phyloP scores from a whole-genome alignment of 2,329 filamentous ascomycete genomes.

The Aaosphaeria arxii region DNA sequence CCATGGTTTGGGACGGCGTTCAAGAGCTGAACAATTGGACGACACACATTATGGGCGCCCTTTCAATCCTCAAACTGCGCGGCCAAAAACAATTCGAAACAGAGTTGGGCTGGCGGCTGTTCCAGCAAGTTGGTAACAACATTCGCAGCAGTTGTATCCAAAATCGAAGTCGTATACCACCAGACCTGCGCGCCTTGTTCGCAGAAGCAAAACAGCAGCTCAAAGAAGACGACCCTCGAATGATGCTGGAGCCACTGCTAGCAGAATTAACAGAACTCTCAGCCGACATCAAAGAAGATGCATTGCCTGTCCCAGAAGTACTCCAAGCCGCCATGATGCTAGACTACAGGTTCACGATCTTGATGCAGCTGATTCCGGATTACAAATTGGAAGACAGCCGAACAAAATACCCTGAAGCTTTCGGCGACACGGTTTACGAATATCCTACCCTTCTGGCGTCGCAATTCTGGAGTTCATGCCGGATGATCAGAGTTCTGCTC shows the following conservation, averaged over 20 bases:
- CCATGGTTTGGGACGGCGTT: conserved; percentile 7
- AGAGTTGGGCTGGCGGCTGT: conserved; percentile 10
- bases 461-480: conserved; percentile 15
- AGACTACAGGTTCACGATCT: not conserved
- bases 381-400: conserved; percentile 2
- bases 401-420: conserved; percentile 1
- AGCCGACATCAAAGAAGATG: not conserved
- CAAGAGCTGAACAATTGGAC: conserved; percentile 11
- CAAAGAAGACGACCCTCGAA: not conserved
- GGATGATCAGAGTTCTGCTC: conserved; percentile 15
- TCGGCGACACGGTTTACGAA: conserved; percentile 2
- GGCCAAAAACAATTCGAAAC: conserved; percentile 9
- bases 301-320: not conserved
- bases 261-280: not conserved
- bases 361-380: conserved; percentile 2
- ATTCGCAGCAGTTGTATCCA: conserved; percentile 9
- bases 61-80: conserved; percentile 11
- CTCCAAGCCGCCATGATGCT: not conserved
- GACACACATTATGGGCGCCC: conserved; percentile 12
- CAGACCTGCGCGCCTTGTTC: conserved; percentile 6
- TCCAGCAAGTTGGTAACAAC: conserved; percentile 12
- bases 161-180: conserved; percentile 3
- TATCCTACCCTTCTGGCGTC: conserved; percentile 8
- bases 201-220: not conserved
- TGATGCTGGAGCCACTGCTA: not conserved